Conservation (phyloP, 441 rosid species). For the Rhodomyrtus psidioides region DNA sequence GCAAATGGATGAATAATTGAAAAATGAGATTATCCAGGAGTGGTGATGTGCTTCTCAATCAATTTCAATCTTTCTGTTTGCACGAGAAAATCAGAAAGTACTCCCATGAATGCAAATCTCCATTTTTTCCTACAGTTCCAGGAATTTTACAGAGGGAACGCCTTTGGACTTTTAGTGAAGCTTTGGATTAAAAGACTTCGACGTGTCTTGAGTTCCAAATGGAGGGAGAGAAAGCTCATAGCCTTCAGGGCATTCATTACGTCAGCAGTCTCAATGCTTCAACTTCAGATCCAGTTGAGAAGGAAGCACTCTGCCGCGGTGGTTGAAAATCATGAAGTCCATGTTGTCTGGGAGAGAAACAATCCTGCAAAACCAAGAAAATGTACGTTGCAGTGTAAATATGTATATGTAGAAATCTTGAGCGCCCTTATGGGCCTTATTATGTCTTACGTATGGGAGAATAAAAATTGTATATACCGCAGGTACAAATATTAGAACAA, state of each 20-base stretch:
- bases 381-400: background rate
- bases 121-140: background rate
- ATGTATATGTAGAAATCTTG: background rate
- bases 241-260: background rate
- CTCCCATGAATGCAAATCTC: background rate
- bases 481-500: background rate
- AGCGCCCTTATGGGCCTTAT: background rate
- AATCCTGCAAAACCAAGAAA: slow-evolving; percentile 44
- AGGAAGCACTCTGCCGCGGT: slow-evolving; percentile 62
- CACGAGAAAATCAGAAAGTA: background rate
- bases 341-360: slow-evolving; percentile 68
- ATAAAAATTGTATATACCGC: background rate
- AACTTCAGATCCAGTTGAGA: slow-evolving; percentile 49
- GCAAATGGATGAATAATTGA: too few relatives aligned
- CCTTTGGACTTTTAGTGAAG: background rate
- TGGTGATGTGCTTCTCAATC: background rate
- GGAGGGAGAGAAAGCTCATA: background rate
- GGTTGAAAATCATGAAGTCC: slow-evolving; percentile 91
- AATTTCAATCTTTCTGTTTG: background rate
- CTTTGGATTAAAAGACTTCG: background rate
- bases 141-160: background rate
- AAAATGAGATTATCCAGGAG: too few relatives aligned
- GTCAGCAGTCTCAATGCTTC: slow-evolving; percentile 19
- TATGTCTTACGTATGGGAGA: background rate
- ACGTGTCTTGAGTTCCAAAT: background rate